Base-by-base conservation (phyloP, 495 filamentous ascomycete genomes). In the Hypoxylon perforatum region DNA sequence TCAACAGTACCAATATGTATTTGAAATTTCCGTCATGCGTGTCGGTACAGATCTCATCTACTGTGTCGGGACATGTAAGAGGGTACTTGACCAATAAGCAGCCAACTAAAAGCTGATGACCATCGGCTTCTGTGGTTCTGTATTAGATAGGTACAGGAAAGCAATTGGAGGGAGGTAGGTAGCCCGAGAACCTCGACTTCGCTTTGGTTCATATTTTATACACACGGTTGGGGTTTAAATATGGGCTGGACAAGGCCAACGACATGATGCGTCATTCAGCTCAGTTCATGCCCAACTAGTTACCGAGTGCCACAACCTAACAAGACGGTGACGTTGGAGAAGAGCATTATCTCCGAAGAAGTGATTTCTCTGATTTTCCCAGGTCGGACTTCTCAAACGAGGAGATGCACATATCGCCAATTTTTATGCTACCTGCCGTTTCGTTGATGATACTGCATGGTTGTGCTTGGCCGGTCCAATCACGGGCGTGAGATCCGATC, bases 391-490 rank as follows among this genome's bases (percentile, higher is more conserved):
- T 61, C 56, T 65, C 61, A 61, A 61, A 65, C 57, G 52, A 69
- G 56, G 33, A 42, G 45, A 19, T 5, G 52, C 44, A 35, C 58
- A 67, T 54, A 62, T 52, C 52, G 49, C 66, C 55, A 51, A 42
- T 61, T 51, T 23, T 36, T 47, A 69, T 69, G 66, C 41, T 30
- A 65, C 66, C 57, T 55, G 61, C 61, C 61, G 66, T 54, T 47
- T 51, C 50, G 30, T 65, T 51, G 49, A 63, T 51, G 49, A 55
- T 35, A 39, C 45, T 52, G 48, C 46, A 62, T 57, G 58, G 39
- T 55, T 57, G 48, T 53, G 35, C 48, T 18, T 36, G 14, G 50
- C 18, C 12, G 22, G 10, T 44, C 63, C 63, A 65, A 65, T 65
- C 55, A 51, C 23, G 30, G n/a, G 4, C 12, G n/a, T 22, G 42